Evolutionary conservation across 768 basidiomycete genomes (phyloP), one percentile per base, ranked within the genome.

Genomic region (Termitomyces sp.): DNA sequence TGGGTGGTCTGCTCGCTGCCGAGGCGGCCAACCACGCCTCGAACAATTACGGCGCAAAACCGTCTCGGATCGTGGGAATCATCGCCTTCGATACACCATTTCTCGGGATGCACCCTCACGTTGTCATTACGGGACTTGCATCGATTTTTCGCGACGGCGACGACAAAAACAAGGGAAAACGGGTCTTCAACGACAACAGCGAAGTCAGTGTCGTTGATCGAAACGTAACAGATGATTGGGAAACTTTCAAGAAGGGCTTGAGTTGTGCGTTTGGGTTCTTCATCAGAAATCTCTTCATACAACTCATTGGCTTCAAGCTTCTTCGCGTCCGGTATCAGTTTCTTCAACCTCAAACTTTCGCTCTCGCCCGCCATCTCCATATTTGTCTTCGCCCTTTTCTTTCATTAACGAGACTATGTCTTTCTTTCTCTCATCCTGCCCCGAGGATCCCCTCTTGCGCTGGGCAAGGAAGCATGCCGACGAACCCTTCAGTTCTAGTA

Each of bases 101-200:
- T 57, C 74, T 84, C 11, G 81, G 81, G 5, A 80, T 84, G 79
- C 82, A 84, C 57, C 82, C 82, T 0, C 82, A 83, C 57, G 81
- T 84, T 45, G 77, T 82, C 12, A 66, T 82, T 57, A 79, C 71
- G 53, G 82, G 82, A 1, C 74, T 83, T 38, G 79, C 80, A 5
- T 81, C 80, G 3, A 65, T 83, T 7, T 68, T 82, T n/a, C 72
- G 62, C 7, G 67, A 72, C 7, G 61, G 66, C 10, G 62, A 62
- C 4, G 35, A 63, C 60, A 53, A 64, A 51, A 54, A 67, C 48
- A 51, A 66, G 65, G 54, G 69, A 73, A 1, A 75, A 75, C 55
- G 63, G 56, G 71, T 75, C 24, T 67, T 82, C 70, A 81, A 81
- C 4, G 12, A 12, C 34, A 34, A 12, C 12, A 34, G 34, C 59